A percentile compares a stretch with the other conserved stretches of the same genome.
Conservation (phyloP, 192 early-diverging fungal species). For the Phycomyces blakesleeanus region DNA sequence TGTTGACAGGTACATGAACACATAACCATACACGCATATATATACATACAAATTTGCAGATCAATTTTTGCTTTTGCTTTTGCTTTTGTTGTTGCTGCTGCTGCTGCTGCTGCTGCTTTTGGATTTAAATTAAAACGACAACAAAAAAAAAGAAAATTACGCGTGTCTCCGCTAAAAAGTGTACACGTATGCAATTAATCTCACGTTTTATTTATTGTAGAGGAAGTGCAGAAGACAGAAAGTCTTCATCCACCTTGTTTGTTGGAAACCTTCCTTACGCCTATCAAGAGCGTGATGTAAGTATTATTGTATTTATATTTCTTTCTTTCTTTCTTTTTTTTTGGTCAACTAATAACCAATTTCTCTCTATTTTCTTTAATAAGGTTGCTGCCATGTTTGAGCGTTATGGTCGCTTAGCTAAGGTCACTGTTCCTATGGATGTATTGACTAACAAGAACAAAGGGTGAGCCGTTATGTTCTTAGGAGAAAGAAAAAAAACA, state of each 20-base stretch:
- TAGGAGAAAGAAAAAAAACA: background rate
- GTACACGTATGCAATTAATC: background rate
- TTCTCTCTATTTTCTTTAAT: background rate
- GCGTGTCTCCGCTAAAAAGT: too few relatives aligned
- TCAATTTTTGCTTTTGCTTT: too few relatives aligned
- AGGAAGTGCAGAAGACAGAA: slow-evolving; percentile 64
- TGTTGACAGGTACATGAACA: slow-evolving; percentile 39
- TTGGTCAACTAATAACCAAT: too few relatives aligned
- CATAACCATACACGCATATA: slow-evolving; percentile 19
- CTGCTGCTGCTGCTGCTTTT: background rate
- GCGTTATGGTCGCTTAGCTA: slow-evolving; percentile 62
- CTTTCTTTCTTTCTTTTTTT: too few relatives aligned
- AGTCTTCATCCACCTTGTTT: slow-evolving; percentile 59
- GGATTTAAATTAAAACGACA: background rate
- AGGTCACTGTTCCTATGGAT: slow-evolving; percentile 71
- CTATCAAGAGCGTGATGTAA: slow-evolving; percentile 65
- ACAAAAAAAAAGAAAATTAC: background rate
- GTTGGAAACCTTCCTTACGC: slow-evolving; percentile 76
- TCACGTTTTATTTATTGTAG: slow-evolving; percentile 27
- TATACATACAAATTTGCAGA: background rate
- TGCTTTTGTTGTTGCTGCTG: too few relatives aligned
- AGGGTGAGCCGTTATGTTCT: slow-evolving; percentile 46
- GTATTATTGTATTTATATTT: too few relatives aligned
- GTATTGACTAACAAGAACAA: slow-evolving; percentile 74
- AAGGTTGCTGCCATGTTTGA: slow-evolving; percentile 62